These are phyloP conservation scores for Chionographis japonica DNA, from an alignment of 106 monocot genomes.

Conservation along the genomic window DNA sequence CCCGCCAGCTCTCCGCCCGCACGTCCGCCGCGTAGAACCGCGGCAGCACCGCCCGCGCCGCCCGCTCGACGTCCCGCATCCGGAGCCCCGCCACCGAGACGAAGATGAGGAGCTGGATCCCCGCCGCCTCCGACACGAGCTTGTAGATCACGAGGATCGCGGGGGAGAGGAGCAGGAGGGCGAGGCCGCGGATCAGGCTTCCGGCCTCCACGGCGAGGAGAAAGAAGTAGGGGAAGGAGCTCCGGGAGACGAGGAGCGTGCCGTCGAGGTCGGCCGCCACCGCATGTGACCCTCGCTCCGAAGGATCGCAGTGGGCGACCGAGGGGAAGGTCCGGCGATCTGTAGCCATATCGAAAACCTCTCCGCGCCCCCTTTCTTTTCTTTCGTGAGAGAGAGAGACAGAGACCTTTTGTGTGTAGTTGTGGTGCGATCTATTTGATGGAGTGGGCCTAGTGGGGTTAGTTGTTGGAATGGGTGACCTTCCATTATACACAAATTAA, in stretches of 20 bases:
- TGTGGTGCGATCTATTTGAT: too few species aligned
- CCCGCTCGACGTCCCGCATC: conserved; percentile 54
- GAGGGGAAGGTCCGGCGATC: conserved; percentile 26
- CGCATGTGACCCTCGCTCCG: conserved; percentile 25
- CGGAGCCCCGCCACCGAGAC: conserved; percentile 46
- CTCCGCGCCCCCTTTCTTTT: not conserved
- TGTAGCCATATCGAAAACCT: conserved; percentile 1
- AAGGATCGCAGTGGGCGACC: conserved; percentile 26
- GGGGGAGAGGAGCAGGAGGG: conserved; percentile 62
- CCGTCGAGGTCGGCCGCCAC: conserved; percentile 86
- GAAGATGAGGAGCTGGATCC: conserved; percentile 65
- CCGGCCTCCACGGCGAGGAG: conserved; percentile 82
- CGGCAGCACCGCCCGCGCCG: conserved; percentile 64
- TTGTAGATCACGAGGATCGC: conserved; percentile 48
- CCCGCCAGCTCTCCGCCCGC: conserved; percentile 52
- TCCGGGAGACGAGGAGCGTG: conserved; percentile 63
- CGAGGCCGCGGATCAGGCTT: conserved; percentile 49
- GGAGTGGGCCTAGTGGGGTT: too few species aligned
- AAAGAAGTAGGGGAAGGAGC: conserved; percentile 95
- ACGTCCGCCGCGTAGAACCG: conserved; percentile 75
- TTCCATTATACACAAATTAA: too few species aligned
- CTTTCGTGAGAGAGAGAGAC: too few species aligned
- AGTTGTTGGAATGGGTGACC: too few species aligned
- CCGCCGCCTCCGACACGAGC: conserved; percentile 51
- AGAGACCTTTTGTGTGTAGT: too few species aligned